phyloP scores from a whole-genome alignment of 306 rosid genomes.

The Prunus mira region DNA sequence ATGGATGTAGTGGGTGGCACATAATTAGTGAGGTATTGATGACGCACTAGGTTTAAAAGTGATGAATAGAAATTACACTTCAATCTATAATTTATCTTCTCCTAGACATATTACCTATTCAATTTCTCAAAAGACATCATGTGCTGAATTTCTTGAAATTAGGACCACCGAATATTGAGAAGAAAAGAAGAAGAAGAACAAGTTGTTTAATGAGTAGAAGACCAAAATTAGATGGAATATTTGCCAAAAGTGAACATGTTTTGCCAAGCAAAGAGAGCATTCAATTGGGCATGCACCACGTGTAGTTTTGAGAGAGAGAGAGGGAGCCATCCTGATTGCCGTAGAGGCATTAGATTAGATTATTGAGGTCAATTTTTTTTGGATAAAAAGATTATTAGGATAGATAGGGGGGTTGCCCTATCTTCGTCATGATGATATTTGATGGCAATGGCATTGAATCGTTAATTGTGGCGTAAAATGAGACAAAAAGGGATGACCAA shows the following conservation, averaged over 20 bases:
- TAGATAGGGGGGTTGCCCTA: background rate
- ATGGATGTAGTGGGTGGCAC: too few species aligned
- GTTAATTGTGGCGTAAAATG: constrained; percentile 18
- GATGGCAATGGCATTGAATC: background rate
- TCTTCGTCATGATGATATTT: background rate
- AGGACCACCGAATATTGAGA: too few species aligned
- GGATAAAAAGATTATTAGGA: background rate
- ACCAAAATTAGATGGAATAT: background rate
- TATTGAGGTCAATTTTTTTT: background rate
- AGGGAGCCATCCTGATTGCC: background rate
- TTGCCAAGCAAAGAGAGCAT: background rate
- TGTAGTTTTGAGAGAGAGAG: background rate
- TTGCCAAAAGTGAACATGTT: background rate
- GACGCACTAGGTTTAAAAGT: too few species aligned
- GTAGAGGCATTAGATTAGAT: background rate
- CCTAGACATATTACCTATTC: too few species aligned
- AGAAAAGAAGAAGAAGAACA: too few species aligned
- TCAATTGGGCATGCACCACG: background rate
- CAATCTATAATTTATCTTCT: too few species aligned
- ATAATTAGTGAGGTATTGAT: too few species aligned
- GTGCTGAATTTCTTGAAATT: too few species aligned
- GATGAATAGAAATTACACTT: too few species aligned
- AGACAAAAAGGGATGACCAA: background rate
- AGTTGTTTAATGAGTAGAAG: background rate
- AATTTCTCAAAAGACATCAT: too few species aligned